Evolutionary conservation across 2,329 filamentous ascomycete species (phyloP), one percentile per base, ranked within the genome.

Genomic region (Geosmithia flava): DNA sequence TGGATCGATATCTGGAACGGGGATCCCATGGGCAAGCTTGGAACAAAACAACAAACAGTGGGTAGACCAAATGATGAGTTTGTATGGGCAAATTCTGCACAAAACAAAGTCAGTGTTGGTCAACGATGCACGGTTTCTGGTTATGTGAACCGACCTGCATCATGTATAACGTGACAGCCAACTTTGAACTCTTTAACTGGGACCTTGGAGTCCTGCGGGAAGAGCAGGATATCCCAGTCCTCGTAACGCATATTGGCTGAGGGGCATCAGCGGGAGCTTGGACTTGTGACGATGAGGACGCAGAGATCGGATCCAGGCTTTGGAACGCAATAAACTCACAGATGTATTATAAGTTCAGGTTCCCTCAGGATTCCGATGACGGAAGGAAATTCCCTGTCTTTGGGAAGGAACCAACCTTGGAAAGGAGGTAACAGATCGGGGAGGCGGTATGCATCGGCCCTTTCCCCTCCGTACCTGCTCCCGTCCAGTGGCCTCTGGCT

Each of bases 151-250:
- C 52, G 54, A 71, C 71, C 70, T 45, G 60, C 49, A 57, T 78
- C 73, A 6, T 71, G 68, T n/a, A 81, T 75, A 30, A 83, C 79
- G 60, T 85, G 83, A 61, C 86, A 94, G 51, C 78, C 74, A 7
- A 86, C 87, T 59, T 81, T 83, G 72, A 93, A 95, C 64, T 94
- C 88, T 62, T 87, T 85, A 48, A 90, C 65, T 1, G 88, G 88
- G 13, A 84, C 61, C 56, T 80, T 81, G 55, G 74, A 80, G 51
- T 76, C 74, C 52, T 63, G 65, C 0, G 86, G 83, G 61, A 94
- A 94, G 52, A 94, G 71, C 42, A 94, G 77, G 48, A 93, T 76
- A 58, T 95, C 88, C 88, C 87, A 94, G 58, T 87, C 81, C 56
- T 87, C 78, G 71, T 85, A 94, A 50, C 87, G 81, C 88, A 95